These are phyloP conservation scores for Erigeron canadensis DNA, from an alignment of 129 eudicot genomes.

Conservation along the genomic window DNA sequence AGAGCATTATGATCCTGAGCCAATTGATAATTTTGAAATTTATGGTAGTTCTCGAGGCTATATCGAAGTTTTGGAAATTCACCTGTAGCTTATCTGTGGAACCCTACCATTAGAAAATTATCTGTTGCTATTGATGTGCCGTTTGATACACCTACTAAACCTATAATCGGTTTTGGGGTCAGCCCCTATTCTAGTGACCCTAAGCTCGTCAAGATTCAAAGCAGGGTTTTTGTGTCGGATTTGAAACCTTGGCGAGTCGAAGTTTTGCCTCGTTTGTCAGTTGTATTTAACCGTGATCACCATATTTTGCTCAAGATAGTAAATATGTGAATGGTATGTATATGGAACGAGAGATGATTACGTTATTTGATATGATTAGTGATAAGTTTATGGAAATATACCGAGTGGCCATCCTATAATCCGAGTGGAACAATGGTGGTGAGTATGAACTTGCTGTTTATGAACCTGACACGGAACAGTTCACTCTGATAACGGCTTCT, in stretches of 20 bases:
- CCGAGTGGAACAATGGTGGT: too few species aligned
- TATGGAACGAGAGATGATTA: not conserved
- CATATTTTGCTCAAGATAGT: not conserved
- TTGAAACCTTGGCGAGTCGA: not conserved
- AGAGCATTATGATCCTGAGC: not conserved
- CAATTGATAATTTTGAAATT: not conserved
- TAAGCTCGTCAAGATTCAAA: not conserved
- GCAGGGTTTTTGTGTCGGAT: not conserved
- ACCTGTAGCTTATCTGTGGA: not conserved
- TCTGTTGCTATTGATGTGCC: not conserved
- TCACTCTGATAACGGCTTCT: too few species aligned
- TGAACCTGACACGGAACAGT: too few species aligned
- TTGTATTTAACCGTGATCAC: not conserved
- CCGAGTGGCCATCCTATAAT: too few species aligned
- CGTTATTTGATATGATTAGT: not conserved
- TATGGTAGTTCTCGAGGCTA: not conserved
- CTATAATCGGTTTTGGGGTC: not conserved
- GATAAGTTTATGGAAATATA: not conserved
- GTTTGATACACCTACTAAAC: too few species aligned
- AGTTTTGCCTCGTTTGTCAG: not conserved
- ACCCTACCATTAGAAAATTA: constrained; percentile 2
- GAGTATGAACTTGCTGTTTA: too few species aligned
- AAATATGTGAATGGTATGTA: too few species aligned
- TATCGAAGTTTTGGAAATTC: not conserved
- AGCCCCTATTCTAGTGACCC: not conserved